Percentiles rank a stretch among this genome's conserved stretches.
Conservation (phyloP, 1,139 yeast species). For the Meyerozyma carpophila region DNA sequence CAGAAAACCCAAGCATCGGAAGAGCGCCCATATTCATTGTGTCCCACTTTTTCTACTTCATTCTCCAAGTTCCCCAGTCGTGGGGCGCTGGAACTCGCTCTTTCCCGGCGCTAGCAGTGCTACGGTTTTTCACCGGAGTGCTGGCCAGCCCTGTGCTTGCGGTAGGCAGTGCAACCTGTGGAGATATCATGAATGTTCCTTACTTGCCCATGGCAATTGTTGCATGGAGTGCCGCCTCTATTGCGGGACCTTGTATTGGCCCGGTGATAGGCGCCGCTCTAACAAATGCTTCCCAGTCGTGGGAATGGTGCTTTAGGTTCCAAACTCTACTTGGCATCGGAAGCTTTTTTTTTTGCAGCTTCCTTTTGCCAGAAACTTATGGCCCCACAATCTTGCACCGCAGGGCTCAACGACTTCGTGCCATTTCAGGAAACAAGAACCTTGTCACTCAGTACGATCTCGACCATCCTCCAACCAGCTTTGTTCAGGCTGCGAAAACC, state of each 20-base stretch:
- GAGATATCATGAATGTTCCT: conserved; percentile 6
- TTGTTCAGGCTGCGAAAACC: not conserved
- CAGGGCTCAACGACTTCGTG: conserved; percentile 9
- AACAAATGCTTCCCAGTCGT: not conserved
- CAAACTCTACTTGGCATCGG: conserved; percentile 6
- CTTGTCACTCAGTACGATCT: conserved; percentile 8
- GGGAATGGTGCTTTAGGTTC: conserved; percentile 11
- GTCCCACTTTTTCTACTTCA: conserved; percentile 3
- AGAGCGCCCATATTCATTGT: conserved; percentile 3
- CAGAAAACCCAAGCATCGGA: conserved; percentile 4
- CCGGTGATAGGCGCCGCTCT: conserved; percentile 2
- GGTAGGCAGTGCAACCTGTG: conserved; percentile 4
- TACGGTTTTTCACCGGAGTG: conserved; percentile 4
- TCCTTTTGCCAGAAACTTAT: conserved; percentile 10
- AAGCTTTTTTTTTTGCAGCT: conserved; percentile 2
- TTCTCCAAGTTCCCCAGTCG: conserved; percentile 4
- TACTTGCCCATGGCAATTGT: conserved; percentile 4
- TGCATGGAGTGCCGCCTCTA: conserved; percentile 1
- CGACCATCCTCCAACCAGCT: conserved; percentile 5
- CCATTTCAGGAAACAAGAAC: conserved; percentile 6
- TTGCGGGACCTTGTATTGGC: conserved; percentile 2
- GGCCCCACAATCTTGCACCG: conserved; percentile 8
- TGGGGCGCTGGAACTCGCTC: conserved; percentile 2
- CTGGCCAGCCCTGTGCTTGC: conserved; percentile 2
- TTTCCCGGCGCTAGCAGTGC: conserved; percentile 2